These are phyloP conservation scores for Cercospora janseana DNA, from an alignment of 2,329 filamentous ascomycete genomes.

Conservation along the genomic window DNA sequence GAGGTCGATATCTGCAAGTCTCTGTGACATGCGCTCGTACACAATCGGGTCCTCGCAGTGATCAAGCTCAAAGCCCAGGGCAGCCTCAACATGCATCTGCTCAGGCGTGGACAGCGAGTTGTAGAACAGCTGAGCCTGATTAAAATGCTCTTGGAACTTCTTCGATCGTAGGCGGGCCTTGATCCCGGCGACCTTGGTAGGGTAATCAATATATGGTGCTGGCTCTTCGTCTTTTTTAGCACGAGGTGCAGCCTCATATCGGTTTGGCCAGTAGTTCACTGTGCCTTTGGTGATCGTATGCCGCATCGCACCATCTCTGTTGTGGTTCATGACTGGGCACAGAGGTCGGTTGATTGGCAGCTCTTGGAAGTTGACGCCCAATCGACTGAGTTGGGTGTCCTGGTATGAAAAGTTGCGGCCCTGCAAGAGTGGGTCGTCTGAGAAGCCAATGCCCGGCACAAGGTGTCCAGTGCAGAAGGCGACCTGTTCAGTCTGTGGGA, in stretches of 20 bases:
- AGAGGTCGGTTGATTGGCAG: constrained; percentile 68
- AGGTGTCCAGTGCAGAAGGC: constrained; percentile 80
- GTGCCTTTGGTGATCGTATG: constrained; percentile 72
- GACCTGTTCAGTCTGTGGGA: constrained; percentile 77
- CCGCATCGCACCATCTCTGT: constrained; percentile 53
- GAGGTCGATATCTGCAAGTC: constrained; percentile 71
- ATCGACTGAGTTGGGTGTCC: constrained; percentile 67
- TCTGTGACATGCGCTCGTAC: constrained; percentile 66
- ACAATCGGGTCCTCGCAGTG: constrained; percentile 78
- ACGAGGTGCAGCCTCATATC: constrained; percentile 62
- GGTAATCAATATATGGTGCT: constrained; percentile 64
- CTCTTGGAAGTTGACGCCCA: constrained; percentile 74
- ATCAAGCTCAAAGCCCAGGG: constrained; percentile 70
- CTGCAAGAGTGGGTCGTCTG: constrained; percentile 71
- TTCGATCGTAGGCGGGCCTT: constrained; percentile 66
- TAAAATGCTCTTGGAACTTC: constrained; percentile 76
- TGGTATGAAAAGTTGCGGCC: constrained; percentile 69
- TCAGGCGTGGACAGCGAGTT: constrained; percentile 70
- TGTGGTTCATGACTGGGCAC: constrained; percentile 37
- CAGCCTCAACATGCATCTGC: constrained; percentile 59
- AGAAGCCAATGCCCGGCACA: constrained; percentile 74
- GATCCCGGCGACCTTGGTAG: constrained; percentile 64
- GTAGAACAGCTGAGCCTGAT: constrained; percentile 78
- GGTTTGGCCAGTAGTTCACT: constrained; percentile 79
- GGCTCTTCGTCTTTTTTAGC: constrained; percentile 58